These are phyloP conservation scores for Macaranga tanarius DNA, from an alignment of 441 rosid genomes.

Conservation along the genomic window DNA sequence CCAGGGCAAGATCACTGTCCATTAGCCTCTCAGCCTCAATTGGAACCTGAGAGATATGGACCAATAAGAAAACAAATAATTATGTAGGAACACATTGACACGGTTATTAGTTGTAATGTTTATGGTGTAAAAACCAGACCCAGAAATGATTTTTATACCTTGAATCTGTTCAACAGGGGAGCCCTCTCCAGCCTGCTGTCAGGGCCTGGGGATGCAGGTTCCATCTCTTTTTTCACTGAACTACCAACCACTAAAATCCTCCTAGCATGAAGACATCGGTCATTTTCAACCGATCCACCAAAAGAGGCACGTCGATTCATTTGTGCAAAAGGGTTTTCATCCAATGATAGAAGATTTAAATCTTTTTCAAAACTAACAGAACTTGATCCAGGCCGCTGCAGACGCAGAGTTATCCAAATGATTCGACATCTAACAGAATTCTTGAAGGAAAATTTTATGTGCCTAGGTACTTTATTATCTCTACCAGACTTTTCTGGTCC, in stretches of 20 bases:
- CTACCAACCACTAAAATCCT: conserved; percentile 72
- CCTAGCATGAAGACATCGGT: conserved; percentile 88
- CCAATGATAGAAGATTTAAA: conserved; percentile 71
- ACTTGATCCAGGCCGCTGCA: conserved; percentile 79
- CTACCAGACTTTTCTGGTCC: conserved; percentile 65
- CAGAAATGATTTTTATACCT: conserved; percentile 43
- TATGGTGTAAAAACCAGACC: not conserved
- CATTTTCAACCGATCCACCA: conserved; percentile 69
- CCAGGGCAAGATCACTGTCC: conserved; percentile 67
- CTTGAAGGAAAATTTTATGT: conserved; percentile 71
- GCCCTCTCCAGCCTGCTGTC: conserved; percentile 78
- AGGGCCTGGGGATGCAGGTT: conserved; percentile 42
- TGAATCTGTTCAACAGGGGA: conserved; percentile 79
- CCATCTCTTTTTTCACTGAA: conserved; percentile 48
- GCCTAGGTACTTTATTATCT: conserved; percentile 70
- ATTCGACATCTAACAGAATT: conserved; percentile 83
- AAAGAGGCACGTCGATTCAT: conserved; percentile 74
- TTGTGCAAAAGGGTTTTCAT: conserved; percentile 89
- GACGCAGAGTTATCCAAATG: conserved; percentile 77
- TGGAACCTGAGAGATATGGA: conserved; percentile 57
- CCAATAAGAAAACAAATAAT: not conserved
- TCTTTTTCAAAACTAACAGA: conserved; percentile 74
- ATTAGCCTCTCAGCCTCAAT: conserved; percentile 66
- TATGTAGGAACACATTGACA: too few species aligned
- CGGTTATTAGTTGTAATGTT: not conserved